These are phyloP conservation scores for Salisapilia sapeloensis DNA, from an alignment of 352 stramenopile genomes.

Conservation along the genomic window DNA sequence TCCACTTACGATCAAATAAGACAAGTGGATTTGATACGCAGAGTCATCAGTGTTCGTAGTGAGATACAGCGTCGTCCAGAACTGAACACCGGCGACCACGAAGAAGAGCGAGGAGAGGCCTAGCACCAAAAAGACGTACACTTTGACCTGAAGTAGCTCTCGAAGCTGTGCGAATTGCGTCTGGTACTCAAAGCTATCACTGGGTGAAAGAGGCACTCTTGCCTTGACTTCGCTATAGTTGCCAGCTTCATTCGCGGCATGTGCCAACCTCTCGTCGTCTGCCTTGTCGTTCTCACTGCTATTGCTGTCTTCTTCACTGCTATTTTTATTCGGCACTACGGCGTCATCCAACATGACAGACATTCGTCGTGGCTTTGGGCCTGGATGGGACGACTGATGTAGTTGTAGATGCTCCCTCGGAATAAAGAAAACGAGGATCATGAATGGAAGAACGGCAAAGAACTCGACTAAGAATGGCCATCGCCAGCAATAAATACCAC, in stretches of 20 bases:
- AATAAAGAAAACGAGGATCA: slow-evolving; percentile 66
- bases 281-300: slow-evolving; percentile 5
- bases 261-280: slow-evolving; percentile 1
- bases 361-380: too few species aligned
- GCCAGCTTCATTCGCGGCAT: too few species aligned
- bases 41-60: slow-evolving; percentile 67
- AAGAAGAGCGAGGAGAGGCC: slow-evolving; percentile 71
- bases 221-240: too few species aligned
- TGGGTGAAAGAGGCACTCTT: too few species aligned
- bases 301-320: slow-evolving; percentile 11
- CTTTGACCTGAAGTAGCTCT: slow-evolving; percentile 30
- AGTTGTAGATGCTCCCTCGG: slow-evolving; percentile 47
- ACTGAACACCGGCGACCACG: slow-evolving; percentile 63
- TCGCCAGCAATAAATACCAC: slow-evolving; percentile 73
- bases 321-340: slow-evolving; percentile 16
- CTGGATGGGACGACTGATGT: too few species aligned
- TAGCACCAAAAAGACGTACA: slow-evolving; percentile 68
- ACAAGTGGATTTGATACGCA: slow-evolving; percentile 52
- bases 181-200: slow-evolving; percentile 3
- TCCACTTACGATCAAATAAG: slow-evolving; percentile 58
- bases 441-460: slow-evolving; percentile 47
- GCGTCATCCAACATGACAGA: too few species aligned
- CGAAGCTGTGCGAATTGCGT: slow-evolving; percentile 13
- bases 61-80: slow-evolving; percentile 74
- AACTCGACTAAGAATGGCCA: slow-evolving; percentile 78